phyloP scores from a whole-genome alignment of 1,284 basidiomycete genomes.

The Microbotryomycetes sp. region DNA sequence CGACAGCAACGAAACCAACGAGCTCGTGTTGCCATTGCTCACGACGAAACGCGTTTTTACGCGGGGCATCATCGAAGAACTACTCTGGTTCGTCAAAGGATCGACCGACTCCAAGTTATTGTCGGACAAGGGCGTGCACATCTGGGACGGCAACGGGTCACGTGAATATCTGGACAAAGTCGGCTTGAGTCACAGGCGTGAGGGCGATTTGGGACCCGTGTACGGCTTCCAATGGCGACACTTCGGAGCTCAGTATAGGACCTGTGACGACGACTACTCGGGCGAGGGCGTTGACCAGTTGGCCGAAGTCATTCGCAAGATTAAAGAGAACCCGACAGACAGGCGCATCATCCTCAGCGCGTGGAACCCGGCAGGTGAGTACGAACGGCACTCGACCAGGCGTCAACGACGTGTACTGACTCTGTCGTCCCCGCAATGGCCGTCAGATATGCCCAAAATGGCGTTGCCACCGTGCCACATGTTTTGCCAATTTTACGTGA shows the following conservation, averaged over 20 bases:
- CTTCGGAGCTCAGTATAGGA: constrained; percentile 83
- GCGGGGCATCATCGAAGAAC: constrained; percentile 85
- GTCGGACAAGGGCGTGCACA: constrained; percentile 78
- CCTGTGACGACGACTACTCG: constrained; percentile 57
- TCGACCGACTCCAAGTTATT: constrained; percentile 74
- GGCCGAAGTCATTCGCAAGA: constrained; percentile 77
- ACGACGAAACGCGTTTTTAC: constrained; percentile 94
- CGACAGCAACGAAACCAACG: constrained; percentile 1
- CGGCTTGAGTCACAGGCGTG: constrained; percentile 71
- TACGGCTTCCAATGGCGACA: constrained; percentile 96
- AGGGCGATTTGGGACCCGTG: constrained; percentile 91
- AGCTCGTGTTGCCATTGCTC: constrained; percentile 62
- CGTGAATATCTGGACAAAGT: constrained; percentile 76
- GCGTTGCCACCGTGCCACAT: constrained; percentile 97
- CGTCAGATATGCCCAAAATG: constrained; percentile 78
- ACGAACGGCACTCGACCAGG: not conserved
- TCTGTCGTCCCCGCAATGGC: not conserved
- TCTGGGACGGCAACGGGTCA: constrained; percentile 96
- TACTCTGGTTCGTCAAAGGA: constrained; percentile 90
- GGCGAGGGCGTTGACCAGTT: constrained; percentile 93
- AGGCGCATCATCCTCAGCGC: constrained; percentile 91
- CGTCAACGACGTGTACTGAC: not conserved
- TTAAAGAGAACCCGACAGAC: constrained; percentile 88
- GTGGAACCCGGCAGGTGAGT: constrained; percentile 90
- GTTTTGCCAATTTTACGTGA: constrained; percentile 98